Evolutionary conservation across 2,329 filamentous ascomycete species (phyloP).

Genomic region (Phialophora chinensis): DNA sequence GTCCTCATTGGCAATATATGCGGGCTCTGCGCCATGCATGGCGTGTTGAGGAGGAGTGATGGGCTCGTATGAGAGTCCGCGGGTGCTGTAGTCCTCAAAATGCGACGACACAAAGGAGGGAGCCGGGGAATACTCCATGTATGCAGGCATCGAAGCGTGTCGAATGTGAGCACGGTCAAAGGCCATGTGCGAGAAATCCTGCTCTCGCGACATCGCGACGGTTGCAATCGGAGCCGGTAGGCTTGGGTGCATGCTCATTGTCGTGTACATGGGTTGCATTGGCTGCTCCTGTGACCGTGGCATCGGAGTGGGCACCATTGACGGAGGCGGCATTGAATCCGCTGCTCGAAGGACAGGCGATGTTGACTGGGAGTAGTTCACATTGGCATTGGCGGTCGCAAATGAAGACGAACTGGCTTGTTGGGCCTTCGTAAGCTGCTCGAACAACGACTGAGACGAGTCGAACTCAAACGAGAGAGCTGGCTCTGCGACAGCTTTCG

Average conservation of each 20-base stretch:
- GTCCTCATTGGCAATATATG: constrained; percentile 98
- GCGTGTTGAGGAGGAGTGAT: constrained; percentile 94
- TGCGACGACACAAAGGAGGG: constrained; percentile 99
- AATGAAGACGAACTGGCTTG: constrained; percentile 98
- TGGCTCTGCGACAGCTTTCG: constrained; percentile 93
- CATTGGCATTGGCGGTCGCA: constrained; percentile 74
- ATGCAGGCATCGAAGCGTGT: constrained; percentile 98
- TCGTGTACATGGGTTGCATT: constrained; percentile 70
- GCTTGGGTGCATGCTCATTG: constrained; percentile 70
- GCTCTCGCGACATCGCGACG: constrained; percentile 80
- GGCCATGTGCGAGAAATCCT: constrained; percentile 79
- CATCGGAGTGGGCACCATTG: constrained; percentile 73
- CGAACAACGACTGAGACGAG: constrained; percentile 97
- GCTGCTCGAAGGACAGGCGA: constrained; percentile 89
- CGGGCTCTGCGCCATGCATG: constrained; percentile 79
- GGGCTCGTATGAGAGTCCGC: constrained; percentile 94
- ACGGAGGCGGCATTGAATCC: constrained; percentile 91
- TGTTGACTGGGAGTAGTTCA: constrained; percentile 75
- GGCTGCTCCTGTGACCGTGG: constrained; percentile 66
- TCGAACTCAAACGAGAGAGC: constrained; percentile 99
- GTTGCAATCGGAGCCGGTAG: constrained; percentile 74
- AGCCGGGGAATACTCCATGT: constrained; percentile 96
- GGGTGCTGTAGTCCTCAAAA: constrained; percentile 96
- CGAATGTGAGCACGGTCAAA: constrained; percentile 92
- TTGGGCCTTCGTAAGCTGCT: constrained; percentile 98